Conservation (phyloP, 768 basidiomycete species). For the Pleurotus pulmonarius region DNA sequence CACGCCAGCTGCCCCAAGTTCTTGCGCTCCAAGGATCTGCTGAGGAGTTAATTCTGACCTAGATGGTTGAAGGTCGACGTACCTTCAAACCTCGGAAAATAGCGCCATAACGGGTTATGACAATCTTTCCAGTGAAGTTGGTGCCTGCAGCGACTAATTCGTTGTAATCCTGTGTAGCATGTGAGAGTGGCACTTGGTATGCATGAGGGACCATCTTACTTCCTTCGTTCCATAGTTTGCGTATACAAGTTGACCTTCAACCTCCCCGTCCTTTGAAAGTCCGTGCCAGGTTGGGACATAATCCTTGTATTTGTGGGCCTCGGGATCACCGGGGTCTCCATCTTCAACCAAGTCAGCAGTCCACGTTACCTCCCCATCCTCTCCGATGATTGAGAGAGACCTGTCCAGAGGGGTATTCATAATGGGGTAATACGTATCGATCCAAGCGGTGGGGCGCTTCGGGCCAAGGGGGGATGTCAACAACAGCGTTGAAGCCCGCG, state of each 20-base stretch:
- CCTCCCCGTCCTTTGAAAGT: slow-evolving; percentile 73
- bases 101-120: slow-evolving; percentile 71
- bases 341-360: slow-evolving; percentile 73
- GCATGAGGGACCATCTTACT: slow-evolving; percentile 17
- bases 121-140: slow-evolving; percentile 74
- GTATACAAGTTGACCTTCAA: slow-evolving; percentile 65
- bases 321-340: slow-evolving; percentile 64
- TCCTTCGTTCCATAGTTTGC: slow-evolving; percentile 77
- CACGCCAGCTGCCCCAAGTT: slow-evolving; percentile 72
- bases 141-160: slow-evolving; percentile 60
- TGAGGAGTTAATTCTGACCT: neutral
- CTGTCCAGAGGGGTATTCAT: slow-evolving; percentile 76
- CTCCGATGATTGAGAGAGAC: slow-evolving; percentile 60
- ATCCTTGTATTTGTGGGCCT: slow-evolving; percentile 63
- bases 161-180: slow-evolving; percentile 33
- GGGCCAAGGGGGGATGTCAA: slow-evolving; percentile 41
- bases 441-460: slow-evolving; percentile 64
- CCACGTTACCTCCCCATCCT: slow-evolving; percentile 54
- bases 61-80: slow-evolving; percentile 15
- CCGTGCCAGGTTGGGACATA: slow-evolving; percentile 86
- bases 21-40: slow-evolving; percentile 79
- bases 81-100: slow-evolving; percentile 87
- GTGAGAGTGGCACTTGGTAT: neutral
- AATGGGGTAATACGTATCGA: slow-evolving; percentile 86
- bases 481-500: slow-evolving; percentile 62